Base-by-base conservation (phyloP, 768 basidiomycete genomes). In the Multifurca ochricompacta region DNA sequence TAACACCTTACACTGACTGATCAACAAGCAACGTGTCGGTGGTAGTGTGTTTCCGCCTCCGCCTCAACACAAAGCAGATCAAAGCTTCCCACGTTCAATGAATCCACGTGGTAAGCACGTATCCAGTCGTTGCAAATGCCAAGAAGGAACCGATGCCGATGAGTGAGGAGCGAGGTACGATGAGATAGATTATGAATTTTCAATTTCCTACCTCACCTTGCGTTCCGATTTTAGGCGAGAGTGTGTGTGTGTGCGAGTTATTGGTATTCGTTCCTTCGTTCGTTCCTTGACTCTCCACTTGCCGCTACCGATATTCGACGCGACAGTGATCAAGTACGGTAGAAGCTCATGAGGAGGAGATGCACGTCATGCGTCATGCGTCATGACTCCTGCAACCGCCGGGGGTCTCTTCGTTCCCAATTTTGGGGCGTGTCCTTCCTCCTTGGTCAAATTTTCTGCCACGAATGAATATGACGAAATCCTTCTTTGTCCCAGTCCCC, bases 361-460 rank as follows among this genome's bases (percentile, higher is more conserved):
- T 30, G 27, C 45, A 39, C 25, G 27, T 36, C 31, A 40, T n/a
- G n/a, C n/a, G n/a, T n/a, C n/a, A n/a, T n/a, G n/a, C n/a, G n/a
- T n/a, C n/a, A 42, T 23, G n/a, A 34, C 32, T 31, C 21, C 28
- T 28, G 28, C 45, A 14, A 25, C 28, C 14, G 37, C 13, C 6
- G 14, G 30, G 7, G 18, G 31, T 11, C 23, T 6, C 37, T 56
- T 56, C 48, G 43, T 18, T 47, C 45, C 45, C 44, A 43, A 52
- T 46, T 46, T n/a, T 57, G 45, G 56, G 6, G 45, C 16, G 39
- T 16, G 45, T 36, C 37, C 27, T 48, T 35, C 56, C 55, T 46
- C 40, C 39, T 52, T 52, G 19, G 50, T 35, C 23, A 4, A 21
- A 37, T 51, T 42, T 16, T 9, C 10, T n/a, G n/a, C n/a, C 8